Evolutionary conservation across 2,329 filamentous ascomycete species (phyloP).

Genomic region (Nemania diffusa): DNA sequence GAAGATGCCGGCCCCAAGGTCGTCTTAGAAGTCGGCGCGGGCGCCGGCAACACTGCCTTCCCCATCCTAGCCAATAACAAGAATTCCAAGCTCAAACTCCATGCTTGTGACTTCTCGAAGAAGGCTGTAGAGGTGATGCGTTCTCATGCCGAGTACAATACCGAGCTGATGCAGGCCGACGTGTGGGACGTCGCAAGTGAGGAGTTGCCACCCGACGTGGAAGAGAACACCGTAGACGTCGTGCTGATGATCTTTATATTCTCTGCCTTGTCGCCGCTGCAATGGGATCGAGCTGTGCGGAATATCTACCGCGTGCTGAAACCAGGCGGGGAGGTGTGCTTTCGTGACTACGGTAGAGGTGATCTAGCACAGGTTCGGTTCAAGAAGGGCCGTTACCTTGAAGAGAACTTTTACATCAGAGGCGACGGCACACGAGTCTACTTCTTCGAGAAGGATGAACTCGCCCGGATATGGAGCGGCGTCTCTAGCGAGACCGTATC

Average conservation of each 20-base stretch:
- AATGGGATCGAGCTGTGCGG: conserved; percentile 84
- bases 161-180: conserved; percentile 80
- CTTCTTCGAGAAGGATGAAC: conserved; percentile 91
- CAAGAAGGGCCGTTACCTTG: conserved; percentile 92
- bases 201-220: conserved; percentile 78
- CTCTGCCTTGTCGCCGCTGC: conserved; percentile 83
- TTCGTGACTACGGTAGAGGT: conserved; percentile 95
- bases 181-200: conserved; percentile 90
- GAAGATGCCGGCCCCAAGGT: conserved; percentile 75
- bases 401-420: conserved; percentile 96
- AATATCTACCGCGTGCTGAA: conserved; percentile 88
- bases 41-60: conserved; percentile 96
- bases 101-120: conserved; percentile 97
- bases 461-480: conserved; percentile 79
- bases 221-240: conserved; percentile 85
- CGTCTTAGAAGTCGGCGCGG: conserved; percentile 91
- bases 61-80: conserved; percentile 86
- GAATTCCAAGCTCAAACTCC: conserved; percentile 83
- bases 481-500: conserved; percentile 39
- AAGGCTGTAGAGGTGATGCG: conserved; percentile 95
- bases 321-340: conserved; percentile 91
- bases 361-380: conserved; percentile 97
- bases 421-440: conserved; percentile 97
- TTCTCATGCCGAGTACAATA: conserved; percentile 78
- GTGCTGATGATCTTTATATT: conserved; percentile 98